Evolutionary conservation across 1,284 basidiomycete genomes (phyloP), one percentile per base, ranked within the genome.

Genomic region (Lentinula novae-zelandiae): DNA sequence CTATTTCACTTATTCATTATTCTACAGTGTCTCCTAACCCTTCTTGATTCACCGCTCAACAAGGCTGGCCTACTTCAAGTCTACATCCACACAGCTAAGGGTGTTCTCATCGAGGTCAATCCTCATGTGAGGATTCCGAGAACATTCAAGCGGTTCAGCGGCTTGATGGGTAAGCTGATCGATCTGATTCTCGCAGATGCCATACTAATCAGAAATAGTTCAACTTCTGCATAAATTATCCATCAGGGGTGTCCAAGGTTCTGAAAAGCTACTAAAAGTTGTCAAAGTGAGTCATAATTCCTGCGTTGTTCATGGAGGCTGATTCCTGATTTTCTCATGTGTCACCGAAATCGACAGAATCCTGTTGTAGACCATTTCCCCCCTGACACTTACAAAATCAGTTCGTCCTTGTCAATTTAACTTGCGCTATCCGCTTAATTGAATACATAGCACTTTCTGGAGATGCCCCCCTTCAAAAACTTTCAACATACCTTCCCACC

Each of bases 111-210:
- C 73, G 97, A 99, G 76, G 95, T 99, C 67, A 98, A 99, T 74
- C 96, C 96, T 5, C 92, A 93, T 74, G 95, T 99, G 33, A 86
- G 96, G 64, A 99, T 99, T 70, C 96, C 96, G 9, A 83, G 96
- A 65, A 99, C 96, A 6, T 99, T 99, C 77, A 99, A 99, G 79
- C 88, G 96, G 6, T 99, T 99, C 78, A 95, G 93, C 62, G 96
- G 96, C 42, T 79, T 99, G 63, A 99, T 99, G 97, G 94, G 95
- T 95, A 70, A 68, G 92, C 73, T 15, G 34, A 27, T 40, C 42
- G 4, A 20, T 15, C 22, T 44, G 10, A 10, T 38, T 3, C 31
- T 22, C 27, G 13, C 31, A 5, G 20, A 27, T 33, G 40, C 27
- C 40, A 53, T 38, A n/a, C 56, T 42, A 34, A 56, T 50, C 15